These are phyloP conservation scores for Diplodia seriata DNA, from an alignment of 2,329 filamentous ascomycete species.

Conservation along the genomic window DNA sequence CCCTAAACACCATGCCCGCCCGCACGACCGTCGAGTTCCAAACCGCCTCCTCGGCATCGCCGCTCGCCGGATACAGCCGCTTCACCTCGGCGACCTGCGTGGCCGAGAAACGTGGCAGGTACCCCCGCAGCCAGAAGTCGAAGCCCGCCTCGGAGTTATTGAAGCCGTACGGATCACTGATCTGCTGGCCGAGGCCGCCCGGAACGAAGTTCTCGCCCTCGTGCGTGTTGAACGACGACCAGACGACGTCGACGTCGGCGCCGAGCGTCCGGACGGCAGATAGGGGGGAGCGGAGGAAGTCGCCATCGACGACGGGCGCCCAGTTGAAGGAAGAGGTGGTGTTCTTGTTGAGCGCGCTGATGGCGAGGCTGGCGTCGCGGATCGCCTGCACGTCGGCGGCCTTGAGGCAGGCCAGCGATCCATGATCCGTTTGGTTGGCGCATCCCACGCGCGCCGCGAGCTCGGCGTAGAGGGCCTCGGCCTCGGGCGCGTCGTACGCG, in stretches of 20 bases:
- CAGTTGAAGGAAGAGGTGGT: constrained; percentile 65
- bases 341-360: constrained; percentile 60
- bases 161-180: constrained; percentile 50
- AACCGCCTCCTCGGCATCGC: constrained; percentile 51
- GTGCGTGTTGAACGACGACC: constrained; percentile 67
- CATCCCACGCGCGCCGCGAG: constrained; percentile 60
- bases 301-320: constrained; percentile 66
- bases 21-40: constrained; percentile 61
- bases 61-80: constrained; percentile 57
- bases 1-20: constrained; percentile 65
- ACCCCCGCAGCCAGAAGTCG: constrained; percentile 61
- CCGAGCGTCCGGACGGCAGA: constrained; percentile 52
- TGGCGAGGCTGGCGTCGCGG: constrained; percentile 58
- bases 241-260: constrained; percentile 54
- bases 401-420: constrained; percentile 60
- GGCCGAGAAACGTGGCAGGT: constrained; percentile 57
- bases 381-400: constrained; percentile 60
- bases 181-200: constrained; percentile 51
- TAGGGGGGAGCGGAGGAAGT: constrained; percentile 59
- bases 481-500: constrained; percentile 57
- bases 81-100: constrained; percentile 52
- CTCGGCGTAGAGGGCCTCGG: constrained; percentile 59
- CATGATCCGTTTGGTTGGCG: constrained; percentile 42
- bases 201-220: constrained; percentile 70
- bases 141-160: constrained; percentile 61